Conservation (phyloP, 2,329 filamentous ascomycete genomes). For the Xylariomycetidae sp. region DNA sequence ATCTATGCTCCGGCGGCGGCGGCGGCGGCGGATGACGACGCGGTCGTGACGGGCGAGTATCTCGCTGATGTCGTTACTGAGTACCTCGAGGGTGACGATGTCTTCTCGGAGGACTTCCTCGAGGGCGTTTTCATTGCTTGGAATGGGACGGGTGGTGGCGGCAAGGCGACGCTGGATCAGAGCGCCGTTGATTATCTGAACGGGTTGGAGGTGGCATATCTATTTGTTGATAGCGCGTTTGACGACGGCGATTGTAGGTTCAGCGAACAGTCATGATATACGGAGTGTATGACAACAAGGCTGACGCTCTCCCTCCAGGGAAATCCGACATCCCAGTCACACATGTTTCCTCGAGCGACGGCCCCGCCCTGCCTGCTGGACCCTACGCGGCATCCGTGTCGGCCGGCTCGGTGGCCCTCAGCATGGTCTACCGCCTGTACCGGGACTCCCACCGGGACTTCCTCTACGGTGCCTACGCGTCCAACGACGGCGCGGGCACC, state of each 20-base stretch:
- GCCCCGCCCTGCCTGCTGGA: constrained; percentile 11
- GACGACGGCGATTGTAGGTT: background rate
- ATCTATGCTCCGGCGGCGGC: constrained; percentile 17
- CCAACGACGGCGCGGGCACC: constrained; percentile 14
- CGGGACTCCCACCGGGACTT: constrained; percentile 17
- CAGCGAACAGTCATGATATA: too few species aligned
- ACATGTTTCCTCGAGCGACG: constrained; percentile 5
- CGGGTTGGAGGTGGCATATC: constrained; percentile 8
- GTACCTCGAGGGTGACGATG: constrained; percentile 31
- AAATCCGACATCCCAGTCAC: constrained; percentile 5
- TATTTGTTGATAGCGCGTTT: constrained; percentile 1
- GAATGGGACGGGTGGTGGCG: constrained; percentile 15
- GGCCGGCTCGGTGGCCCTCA: constrained; percentile 11
- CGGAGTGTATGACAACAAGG: too few species aligned
- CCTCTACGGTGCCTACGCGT: constrained; percentile 19
- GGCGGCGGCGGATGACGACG: constrained; percentile 12
- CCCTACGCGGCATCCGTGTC: constrained; percentile 16
- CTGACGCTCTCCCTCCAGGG: too few species aligned
- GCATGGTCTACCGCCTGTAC: constrained; percentile 18
- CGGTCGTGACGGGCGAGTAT: constrained; percentile 21
- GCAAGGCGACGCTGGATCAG: constrained; percentile 12
- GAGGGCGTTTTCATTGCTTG: constrained; percentile 26
- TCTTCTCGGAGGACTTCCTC: constrained; percentile 31
- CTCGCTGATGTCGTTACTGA: constrained; percentile 24
- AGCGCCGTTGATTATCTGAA: constrained; percentile 15